Base-by-base conservation (phyloP, 495 filamentous ascomycete species). In the Talaromyces ruber region DNA sequence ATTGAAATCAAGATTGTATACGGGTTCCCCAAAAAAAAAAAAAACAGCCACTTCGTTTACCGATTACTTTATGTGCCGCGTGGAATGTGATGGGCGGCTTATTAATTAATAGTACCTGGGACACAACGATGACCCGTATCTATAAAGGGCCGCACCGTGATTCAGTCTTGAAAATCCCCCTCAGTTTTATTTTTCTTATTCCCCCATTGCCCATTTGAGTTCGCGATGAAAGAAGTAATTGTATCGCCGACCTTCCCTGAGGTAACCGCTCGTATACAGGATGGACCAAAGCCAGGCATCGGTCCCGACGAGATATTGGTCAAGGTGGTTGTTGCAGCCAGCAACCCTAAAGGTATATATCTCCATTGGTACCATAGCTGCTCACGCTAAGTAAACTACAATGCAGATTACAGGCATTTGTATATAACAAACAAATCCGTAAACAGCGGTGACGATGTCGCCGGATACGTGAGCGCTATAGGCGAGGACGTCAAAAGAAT, bases 401-500 rank as follows among this genome's bases (percentile, higher is more conserved):
- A 63, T 25, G 32, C 61, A 12, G 34, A 67, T 50, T 50, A 61
- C n/a, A 30, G 4, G 24, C 16, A 25, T 7, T 24, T 63, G 9
- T 64, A 71, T 52, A 66, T 37, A 50, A 65, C 59, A 4, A 28
- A 64, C 12, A 62, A 63, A 16, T 64, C 63, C 0, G 63, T 62
- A 6, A 91, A 91, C 73, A 66, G 74, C 53, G 88, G 88, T 59
- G 87, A 92, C 68, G 88, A 92, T 66, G 88, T 90, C 58, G 86
- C 87, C 18, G 88, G 88, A 50, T 74, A 84, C 37, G 81, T 91
- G 18, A 72, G 86, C 37, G 64, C 71, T 3, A 83, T 89, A 43
- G 88, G 88, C 37, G 64, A 75, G 21, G 78, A 82, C 59, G 85
- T 89, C 14, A 14, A 9, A 26, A 12, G 21, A 6, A 59, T 16